These are phyloP conservation scores for Fusarium sarcochroum DNA, from an alignment of 2,329 filamentous ascomycete species.

Conservation along the genomic window DNA sequence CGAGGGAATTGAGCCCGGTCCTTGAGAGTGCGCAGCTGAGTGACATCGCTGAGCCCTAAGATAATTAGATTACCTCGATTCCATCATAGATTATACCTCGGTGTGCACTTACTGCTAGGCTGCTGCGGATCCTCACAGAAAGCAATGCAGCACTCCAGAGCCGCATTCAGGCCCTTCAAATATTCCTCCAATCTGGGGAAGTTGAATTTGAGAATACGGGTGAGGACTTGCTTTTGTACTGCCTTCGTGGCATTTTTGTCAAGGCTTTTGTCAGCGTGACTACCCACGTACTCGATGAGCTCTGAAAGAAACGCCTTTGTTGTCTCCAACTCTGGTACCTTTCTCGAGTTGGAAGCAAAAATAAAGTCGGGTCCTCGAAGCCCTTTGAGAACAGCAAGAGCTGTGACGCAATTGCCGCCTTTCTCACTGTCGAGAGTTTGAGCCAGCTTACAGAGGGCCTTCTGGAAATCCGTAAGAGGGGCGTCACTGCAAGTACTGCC, in stretches of 20 bases:
- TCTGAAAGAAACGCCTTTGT: constrained; percentile 1
- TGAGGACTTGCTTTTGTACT: constrained; percentile 3
- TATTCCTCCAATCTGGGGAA: constrained; percentile 7
- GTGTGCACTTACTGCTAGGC: not conserved
- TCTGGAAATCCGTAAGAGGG: too few relatives aligned
- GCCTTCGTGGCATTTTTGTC: not conserved
- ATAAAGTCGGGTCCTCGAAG: not conserved
- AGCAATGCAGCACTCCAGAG: constrained; percentile 4
- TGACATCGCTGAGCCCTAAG: not conserved
- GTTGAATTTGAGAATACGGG: constrained; percentile 13
- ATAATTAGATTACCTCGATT: not conserved
- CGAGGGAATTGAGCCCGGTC: constrained; percentile 5
- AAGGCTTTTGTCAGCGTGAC: not conserved
- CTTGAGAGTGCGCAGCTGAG: not conserved
- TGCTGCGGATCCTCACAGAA: not conserved
- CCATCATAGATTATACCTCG: too few relatives aligned
- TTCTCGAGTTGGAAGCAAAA: constrained; percentile 6
- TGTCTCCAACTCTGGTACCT: not conserved
- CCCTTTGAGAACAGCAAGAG: too few relatives aligned
- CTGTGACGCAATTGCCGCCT: too few relatives aligned
- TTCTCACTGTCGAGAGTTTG: too few relatives aligned
- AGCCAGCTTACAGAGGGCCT: too few relatives aligned
- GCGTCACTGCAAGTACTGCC: not conserved
- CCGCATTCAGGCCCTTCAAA: not conserved
- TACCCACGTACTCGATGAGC: not conserved